These are phyloP conservation scores for Penicillium palitans DNA, from an alignment of 2,329 filamentous ascomycete species.

Conservation along the genomic window DNA sequence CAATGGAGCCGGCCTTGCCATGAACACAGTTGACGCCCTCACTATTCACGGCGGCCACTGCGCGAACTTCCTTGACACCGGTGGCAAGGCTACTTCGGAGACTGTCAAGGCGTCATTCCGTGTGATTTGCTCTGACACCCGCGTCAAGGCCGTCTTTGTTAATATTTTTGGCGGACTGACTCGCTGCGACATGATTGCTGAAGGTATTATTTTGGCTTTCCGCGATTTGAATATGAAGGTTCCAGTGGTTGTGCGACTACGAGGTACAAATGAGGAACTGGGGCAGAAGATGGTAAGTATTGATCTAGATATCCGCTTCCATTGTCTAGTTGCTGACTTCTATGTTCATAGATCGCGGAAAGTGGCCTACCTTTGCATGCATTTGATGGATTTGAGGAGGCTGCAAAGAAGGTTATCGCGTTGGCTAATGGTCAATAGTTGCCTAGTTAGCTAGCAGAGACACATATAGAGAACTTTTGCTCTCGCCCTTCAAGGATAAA, in stretches of 20 bases:
- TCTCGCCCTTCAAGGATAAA: too few relatives aligned
- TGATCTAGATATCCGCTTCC: background rate
- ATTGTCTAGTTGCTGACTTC: slow-evolving; percentile 13
- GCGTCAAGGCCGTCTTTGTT: slow-evolving; percentile 71
- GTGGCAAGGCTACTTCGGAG: slow-evolving; percentile 79
- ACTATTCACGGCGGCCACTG: slow-evolving; percentile 65
- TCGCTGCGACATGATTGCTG: slow-evolving; percentile 77
- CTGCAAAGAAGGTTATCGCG: slow-evolving; percentile 63
- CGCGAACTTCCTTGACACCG: slow-evolving; percentile 86
- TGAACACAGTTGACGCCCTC: slow-evolving; percentile 86
- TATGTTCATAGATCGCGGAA: slow-evolving; percentile 55
- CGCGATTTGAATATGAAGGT: slow-evolving; percentile 64
- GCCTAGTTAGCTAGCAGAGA: too few relatives aligned
- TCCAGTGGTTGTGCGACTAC: slow-evolving; percentile 74
- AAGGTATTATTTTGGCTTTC: slow-evolving; percentile 72
- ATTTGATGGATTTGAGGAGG: slow-evolving; percentile 74
- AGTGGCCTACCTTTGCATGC: slow-evolving; percentile 68
- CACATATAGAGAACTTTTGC: too few relatives aligned
- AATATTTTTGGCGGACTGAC: slow-evolving; percentile 72
- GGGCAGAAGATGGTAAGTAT: slow-evolving; percentile 63
- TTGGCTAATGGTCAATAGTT: slow-evolving; percentile 14
- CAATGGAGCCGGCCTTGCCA: slow-evolving; percentile 84
- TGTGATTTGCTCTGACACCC: slow-evolving; percentile 67
- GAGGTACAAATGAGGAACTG: slow-evolving; percentile 71
- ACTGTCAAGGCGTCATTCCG: slow-evolving; percentile 78